Conservation (phyloP, 2,329 filamentous ascomycete genomes). For the Fusarium incarnatum region DNA sequence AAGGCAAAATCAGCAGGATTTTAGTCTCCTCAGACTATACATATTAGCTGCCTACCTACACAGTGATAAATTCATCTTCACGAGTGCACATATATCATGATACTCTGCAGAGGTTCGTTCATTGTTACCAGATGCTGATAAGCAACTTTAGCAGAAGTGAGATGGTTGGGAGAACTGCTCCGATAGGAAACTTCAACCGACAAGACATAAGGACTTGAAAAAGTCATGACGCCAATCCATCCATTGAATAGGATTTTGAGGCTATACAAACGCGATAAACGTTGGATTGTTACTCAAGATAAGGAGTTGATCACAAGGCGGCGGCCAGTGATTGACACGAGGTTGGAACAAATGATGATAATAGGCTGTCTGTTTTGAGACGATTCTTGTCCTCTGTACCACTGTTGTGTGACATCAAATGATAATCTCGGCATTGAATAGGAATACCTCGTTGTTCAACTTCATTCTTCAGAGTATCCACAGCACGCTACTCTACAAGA, state of each 20-base stretch:
- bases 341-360: neutral
- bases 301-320: neutral
- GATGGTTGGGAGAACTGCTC: neutral
- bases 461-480: neutral
- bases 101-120: neutral
- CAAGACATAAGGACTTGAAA: neutral
- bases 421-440: neutral
- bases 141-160: neutral
- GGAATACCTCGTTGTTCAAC: neutral
- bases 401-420: neutral
- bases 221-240: neutral
- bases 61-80: neutral
- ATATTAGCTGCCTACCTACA: neutral
- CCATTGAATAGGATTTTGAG: neutral
- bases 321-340: neutral
- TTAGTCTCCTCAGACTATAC: neutral
- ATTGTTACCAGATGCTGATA: neutral
- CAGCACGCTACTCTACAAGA: constrained; percentile 6
- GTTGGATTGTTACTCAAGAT: neutral
- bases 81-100: neutral
- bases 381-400: neutral
- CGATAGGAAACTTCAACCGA: neutral
- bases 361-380: neutral
- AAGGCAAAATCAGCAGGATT: neutral
- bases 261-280: neutral